These are phyloP conservation scores for Malus sieversii DNA, from an alignment of 306 rosid genomes.

Conservation along the genomic window DNA sequence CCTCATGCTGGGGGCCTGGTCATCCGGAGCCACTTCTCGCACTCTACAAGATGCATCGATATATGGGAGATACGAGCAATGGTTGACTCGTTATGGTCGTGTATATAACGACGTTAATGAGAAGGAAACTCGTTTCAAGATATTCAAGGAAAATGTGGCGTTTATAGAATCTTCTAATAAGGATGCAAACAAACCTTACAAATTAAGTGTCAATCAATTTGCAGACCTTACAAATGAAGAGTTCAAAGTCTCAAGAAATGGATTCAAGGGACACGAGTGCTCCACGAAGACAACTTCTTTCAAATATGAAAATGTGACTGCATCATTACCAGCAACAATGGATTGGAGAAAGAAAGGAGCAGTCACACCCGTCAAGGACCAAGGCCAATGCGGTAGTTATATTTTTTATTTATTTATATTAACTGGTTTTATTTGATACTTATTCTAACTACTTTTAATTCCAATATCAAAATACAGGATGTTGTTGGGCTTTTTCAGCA, in stretches of 20 bases:
- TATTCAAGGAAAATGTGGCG: too few species aligned
- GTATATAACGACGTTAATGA: conserved; percentile 15
- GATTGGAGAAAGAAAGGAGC: conserved; percentile 45
- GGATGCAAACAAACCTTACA: conserved; percentile 26
- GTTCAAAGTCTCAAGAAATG: conserved; percentile 24
- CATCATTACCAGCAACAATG: conserved; percentile 12
- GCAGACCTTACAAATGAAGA: conserved; percentile 45
- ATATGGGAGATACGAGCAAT: too few species aligned
- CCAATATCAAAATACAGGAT: neutral
- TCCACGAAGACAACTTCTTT: conserved; percentile 12
- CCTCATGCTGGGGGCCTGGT: conserved; percentile 5
- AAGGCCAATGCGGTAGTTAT: conserved; percentile 35
- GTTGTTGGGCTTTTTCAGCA: conserved; percentile 34
- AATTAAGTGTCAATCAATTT: conserved; percentile 20
- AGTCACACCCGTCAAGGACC: conserved; percentile 39
- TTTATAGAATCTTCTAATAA: too few species aligned
- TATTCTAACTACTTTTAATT: neutral
- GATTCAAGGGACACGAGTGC: conserved; percentile 37
- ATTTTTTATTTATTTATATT: too few species aligned
- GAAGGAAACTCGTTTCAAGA: conserved; percentile 23
- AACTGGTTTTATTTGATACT: too few species aligned
- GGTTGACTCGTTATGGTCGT: conserved; percentile 4
- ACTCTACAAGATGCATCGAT: too few species aligned
- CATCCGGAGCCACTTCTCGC: conserved; percentile 29
- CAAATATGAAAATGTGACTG: neutral